Evolutionary conservation across 495 filamentous ascomycete species (phyloP).

Genomic region (Podospora tetraspora): DNA sequence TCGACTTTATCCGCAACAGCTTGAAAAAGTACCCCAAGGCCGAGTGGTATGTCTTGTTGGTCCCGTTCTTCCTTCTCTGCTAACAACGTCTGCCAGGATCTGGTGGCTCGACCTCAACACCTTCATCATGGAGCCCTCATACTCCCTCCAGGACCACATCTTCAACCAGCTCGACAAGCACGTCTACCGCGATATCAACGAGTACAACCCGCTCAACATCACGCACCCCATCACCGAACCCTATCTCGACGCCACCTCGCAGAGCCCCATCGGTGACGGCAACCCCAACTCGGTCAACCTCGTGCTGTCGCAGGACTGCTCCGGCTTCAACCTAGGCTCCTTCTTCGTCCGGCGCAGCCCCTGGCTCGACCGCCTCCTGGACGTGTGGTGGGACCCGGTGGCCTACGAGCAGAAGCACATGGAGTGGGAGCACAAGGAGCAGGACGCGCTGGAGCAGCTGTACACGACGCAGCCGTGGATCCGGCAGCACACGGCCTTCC

Average conservation of each 20-base stretch:
- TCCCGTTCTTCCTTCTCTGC: background rate
- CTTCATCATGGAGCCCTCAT: conserved; percentile 93
- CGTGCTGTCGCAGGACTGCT: conserved; percentile 88
- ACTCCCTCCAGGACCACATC: conserved; percentile 84
- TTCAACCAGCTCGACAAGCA: conserved; percentile 70
- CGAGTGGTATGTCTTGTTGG: conserved; percentile 68
- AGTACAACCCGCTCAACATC: conserved; percentile 94
- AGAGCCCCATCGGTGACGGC: conserved; percentile 68
- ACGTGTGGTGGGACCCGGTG: conserved; percentile 98
- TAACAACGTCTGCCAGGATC: conserved; percentile 57
- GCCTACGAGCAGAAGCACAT: conserved; percentile 98
- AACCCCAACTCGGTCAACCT: conserved; percentile 73
- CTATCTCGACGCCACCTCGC: conserved; percentile 69
- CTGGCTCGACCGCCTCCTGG: conserved; percentile 89
- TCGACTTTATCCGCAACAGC: conserved; percentile 85
- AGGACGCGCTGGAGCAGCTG: conserved; percentile 88
- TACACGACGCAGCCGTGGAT: conserved; percentile 93
- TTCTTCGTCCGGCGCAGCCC: conserved; percentile 82
- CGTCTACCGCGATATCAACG: conserved; percentile 94
- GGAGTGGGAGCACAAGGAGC: conserved; percentile 99
- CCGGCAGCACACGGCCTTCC: conserved; percentile 78
- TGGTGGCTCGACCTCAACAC: conserved; percentile 99
- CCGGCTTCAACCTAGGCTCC: conserved; percentile 92
- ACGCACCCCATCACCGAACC: conserved; percentile 65
- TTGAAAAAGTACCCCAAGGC: conserved; percentile 92